Evolutionary conservation across 441 rosid species (phyloP), one percentile per base, ranked within the genome.

Genomic region (Pelargonium citronellum): DNA sequence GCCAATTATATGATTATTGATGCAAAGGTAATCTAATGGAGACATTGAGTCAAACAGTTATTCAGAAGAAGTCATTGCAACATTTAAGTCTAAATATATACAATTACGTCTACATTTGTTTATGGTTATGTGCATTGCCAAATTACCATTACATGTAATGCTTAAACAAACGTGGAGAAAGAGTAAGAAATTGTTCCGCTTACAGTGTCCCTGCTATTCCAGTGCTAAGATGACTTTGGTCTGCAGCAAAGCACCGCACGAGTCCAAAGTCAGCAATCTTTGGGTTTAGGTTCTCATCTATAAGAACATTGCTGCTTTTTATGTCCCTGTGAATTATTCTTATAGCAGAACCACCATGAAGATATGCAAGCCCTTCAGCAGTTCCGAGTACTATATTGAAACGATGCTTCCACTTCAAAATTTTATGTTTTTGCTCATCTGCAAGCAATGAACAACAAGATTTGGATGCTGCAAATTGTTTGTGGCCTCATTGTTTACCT

Each of bases 221-320:
- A 12, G 91, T 87, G 62, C 86, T 85, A 47, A 85, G 76, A 67
- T 83, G 89, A 10, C 86, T 76, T 66, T 77, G 79, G 43, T 84
- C 91, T 0, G 78, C 7, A 27, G 77, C 79, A 72, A 79, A 77
- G 44, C 88, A 81, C 5, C 87, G 87, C 65, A 75, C 88, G 5
- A 90, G 89, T 75, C 96, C 96, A 11, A 88, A 90, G 79, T 88
- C 93, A 0, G 96, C 88, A 57, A 90, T 90, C 72, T 90, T 90
- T 3, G 91, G 89, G 47, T 67, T 74, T 41, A 88, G 79, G 60
- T 84, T 69, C 60, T 84, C 83, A 53, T 88, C 93, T 22, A 90
- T 87, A 37, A 88, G 93, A 73, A 88, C 67, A 47, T 90, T 88
- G 74, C 91, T 84, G 30, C 87, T 75, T 78, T 90, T 88, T 69